Base-by-base conservation (phyloP, 2,329 filamentous ascomycete species). In the Mycosphaerelloides madeirae region DNA sequence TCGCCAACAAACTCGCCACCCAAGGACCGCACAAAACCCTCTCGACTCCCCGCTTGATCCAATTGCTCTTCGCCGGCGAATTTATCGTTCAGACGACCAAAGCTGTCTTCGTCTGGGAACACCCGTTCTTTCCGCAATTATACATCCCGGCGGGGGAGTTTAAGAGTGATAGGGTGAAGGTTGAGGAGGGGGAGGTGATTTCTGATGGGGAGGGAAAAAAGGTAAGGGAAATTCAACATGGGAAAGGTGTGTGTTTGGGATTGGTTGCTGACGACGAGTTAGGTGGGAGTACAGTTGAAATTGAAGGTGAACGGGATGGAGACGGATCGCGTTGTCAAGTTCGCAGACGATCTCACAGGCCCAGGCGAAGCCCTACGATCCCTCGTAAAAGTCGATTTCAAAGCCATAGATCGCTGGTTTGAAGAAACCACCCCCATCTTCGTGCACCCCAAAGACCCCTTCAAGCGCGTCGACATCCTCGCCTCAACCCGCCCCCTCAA, bases 381-480 rank as follows among this genome's bases (percentile, higher is more conserved):
- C 8, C 43, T 62, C 3, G 57, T 61, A 8, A 59, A 57, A 25
- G 52, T 63, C 36, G 49, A 55, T 28, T 62, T 63, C 45, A 46
- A 18, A 11, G 33, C 44, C 15, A 37, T 60, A 37, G 70, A 73
- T 31, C 59, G 67, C 36, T 77, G 73, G 73, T 73, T 73, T 52
- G 79, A 82, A 56, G 81, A 84, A 63, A 78, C 82, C 39, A 66
- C 68, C 1, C 75, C 72, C 1, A 75, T 84, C 43, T 74, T 74
- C 54, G 71, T 78, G 3, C 82, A 85, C 46, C 81, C 81, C 0
- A 84, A 83, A 50, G 81, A 85, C 42, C 82, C 81, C 0, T 84
- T 77, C 65, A 82, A 81, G 53, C 74, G 82, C 11, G 68, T 85
- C 48, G 81, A 84, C 44, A 74, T 80, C 19, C 61, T 85, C 4